Evolutionary conservation across 495 filamentous ascomycete genomes (phyloP).

Genomic region (Cairneyella variabilis): DNA sequence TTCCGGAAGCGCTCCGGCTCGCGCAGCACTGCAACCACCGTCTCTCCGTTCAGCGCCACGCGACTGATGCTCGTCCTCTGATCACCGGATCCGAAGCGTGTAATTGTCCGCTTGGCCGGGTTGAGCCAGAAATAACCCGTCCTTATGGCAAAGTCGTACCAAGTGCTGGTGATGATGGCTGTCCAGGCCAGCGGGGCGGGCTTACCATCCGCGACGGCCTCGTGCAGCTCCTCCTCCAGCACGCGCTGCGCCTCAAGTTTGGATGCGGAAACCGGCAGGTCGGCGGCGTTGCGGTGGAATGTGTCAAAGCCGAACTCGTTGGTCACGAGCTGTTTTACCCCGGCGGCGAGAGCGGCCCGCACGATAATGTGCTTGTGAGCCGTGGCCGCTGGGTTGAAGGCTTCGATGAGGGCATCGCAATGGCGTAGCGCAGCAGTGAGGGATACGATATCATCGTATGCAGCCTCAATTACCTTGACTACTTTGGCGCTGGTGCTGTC

Average conservation of each 20-base stretch:
- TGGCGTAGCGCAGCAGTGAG: neutral
- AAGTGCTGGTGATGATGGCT: neutral
- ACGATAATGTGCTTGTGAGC: neutral
- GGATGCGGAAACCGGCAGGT: neutral
- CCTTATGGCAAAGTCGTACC: constrained; percentile 1
- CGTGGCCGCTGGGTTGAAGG: neutral
- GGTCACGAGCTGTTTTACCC: neutral
- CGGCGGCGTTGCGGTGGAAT: neutral
- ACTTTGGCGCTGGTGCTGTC: neutral
- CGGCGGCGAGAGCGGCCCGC: neutral
- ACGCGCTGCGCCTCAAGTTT: neutral
- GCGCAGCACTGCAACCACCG: neutral
- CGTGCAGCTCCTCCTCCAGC: neutral
- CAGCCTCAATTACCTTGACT: neutral
- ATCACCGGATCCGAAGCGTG: neutral
- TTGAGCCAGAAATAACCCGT: neutral
- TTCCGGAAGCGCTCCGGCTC: constrained; percentile 1
- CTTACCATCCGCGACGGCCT: neutral
- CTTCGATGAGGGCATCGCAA: neutral
- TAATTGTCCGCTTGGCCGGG: neutral
- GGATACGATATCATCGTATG: neutral
- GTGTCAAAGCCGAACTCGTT: neutral
- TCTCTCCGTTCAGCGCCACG: neutral
- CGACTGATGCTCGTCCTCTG: neutral
- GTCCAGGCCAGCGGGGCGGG: neutral